Conservation (phyloP, 805 yeast species). For the Hanseniaspora lindneri region DNA sequence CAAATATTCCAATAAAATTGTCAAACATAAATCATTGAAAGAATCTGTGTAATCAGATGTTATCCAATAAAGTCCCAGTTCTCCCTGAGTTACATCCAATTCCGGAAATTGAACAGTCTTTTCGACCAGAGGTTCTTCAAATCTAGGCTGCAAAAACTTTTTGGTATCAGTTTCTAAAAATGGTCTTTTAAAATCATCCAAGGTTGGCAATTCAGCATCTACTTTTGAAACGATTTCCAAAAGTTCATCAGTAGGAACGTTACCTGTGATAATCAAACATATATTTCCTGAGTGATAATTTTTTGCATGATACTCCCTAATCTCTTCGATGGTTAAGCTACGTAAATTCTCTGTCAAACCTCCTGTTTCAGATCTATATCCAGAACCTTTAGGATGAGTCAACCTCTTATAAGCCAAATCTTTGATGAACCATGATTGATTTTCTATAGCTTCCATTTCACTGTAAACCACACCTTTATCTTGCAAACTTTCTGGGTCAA, state of each 20-base stretch:
- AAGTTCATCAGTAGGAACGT: conserved; percentile 65
- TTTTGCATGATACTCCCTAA: conserved; percentile 58
- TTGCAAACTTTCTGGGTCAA: conserved; percentile 68
- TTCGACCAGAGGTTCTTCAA: conserved; percentile 19
- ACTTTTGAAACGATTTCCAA: conserved; percentile 46
- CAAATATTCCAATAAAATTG: conserved; percentile 59
- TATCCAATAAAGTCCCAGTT: conserved; percentile 60
- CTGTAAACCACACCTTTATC: conserved; percentile 95
- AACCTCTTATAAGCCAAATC: conserved; percentile 49
- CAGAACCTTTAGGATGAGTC: conserved; percentile 48
- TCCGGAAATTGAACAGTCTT: conserved; percentile 72
- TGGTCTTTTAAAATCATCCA: conserved; percentile 43
- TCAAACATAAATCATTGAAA: conserved; percentile 53
- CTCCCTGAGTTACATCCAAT: conserved; percentile 74
- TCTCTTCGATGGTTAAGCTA: conserved; percentile 56
- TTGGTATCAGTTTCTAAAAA: conserved; percentile 49
- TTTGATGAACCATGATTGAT: conserved; percentile 57
- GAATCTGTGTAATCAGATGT: conserved; percentile 56
- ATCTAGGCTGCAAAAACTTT: conserved; percentile 14
- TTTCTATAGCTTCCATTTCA: conserved; percentile 91
- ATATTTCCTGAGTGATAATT: conserved; percentile 75
- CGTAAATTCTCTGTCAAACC: conserved; percentile 73
- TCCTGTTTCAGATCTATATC: conserved; percentile 89
- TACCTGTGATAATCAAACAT: conserved; percentile 74
- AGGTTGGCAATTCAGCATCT: conserved; percentile 44